These are phyloP conservation scores for Epichloe baconii DNA, from an alignment of 2,329 filamentous ascomycete genomes.

Conservation along the genomic window DNA sequence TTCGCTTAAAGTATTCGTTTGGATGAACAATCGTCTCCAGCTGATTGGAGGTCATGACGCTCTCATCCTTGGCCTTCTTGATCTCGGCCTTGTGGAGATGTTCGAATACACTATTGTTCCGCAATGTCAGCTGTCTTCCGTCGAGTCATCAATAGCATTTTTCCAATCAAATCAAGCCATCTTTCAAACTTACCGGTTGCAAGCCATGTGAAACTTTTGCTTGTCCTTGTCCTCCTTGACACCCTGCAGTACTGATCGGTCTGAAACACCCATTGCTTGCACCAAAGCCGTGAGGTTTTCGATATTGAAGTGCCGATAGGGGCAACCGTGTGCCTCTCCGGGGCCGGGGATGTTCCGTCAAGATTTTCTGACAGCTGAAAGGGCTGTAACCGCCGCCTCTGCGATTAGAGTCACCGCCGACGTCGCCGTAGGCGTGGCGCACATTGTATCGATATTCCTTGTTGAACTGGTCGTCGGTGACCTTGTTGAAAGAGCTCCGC, in stretches of 20 bases:
- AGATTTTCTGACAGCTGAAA: slow-evolving; percentile 88
- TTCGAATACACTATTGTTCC: slow-evolving; percentile 61
- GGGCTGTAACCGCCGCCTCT: slow-evolving; percentile 80
- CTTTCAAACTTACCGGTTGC: slow-evolving; percentile 53
- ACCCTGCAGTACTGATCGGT: slow-evolving; percentile 62
- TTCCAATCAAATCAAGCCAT: too few relatives aligned
- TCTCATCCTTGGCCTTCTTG: slow-evolving; percentile 62
- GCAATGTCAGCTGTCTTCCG: not conserved
- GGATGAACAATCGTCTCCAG: slow-evolving; percentile 94
- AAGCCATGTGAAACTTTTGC: slow-evolving; percentile 86
- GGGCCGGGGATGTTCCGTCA: slow-evolving; percentile 79
- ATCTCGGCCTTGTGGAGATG: slow-evolving; percentile 68
- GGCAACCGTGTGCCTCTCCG: slow-evolving; percentile 89
- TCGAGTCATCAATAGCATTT: too few relatives aligned
- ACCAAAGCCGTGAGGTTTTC: slow-evolving; percentile 74
- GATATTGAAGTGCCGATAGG: slow-evolving; percentile 79
- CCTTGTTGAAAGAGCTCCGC: slow-evolving; percentile 71
- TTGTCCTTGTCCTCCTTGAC: slow-evolving; percentile 83
- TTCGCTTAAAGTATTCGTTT: slow-evolving; percentile 95
- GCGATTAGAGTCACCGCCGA: slow-evolving; percentile 81
- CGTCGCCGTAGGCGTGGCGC: slow-evolving; percentile 88
- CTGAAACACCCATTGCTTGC: slow-evolving; percentile 65
- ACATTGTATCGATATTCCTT: slow-evolving; percentile 98
- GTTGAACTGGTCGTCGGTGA: slow-evolving; percentile 90
- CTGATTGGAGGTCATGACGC: slow-evolving; percentile 58